Percentiles rank a stretch among this genome's conserved stretches.
Conservation (phyloP, 306 rosid species). For the Alnus glutinosa region DNA sequence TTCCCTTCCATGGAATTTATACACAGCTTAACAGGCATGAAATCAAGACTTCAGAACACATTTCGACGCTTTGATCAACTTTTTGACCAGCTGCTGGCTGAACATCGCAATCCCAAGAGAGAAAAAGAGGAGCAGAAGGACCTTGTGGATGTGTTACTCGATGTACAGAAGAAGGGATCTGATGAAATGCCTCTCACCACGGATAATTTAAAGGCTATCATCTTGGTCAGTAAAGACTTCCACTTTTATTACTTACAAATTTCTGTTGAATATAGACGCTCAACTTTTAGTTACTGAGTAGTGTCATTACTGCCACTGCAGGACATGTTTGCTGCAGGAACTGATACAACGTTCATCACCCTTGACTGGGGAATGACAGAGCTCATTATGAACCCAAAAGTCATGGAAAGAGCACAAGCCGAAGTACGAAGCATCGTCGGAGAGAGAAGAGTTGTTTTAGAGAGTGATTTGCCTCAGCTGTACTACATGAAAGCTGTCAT, state of each 20-base stretch:
- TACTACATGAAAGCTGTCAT: constrained; percentile 53
- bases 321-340: constrained; percentile 87
- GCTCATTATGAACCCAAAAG: constrained; percentile 51
- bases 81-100: constrained; percentile 54
- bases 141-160: constrained; percentile 65
- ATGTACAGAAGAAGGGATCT: constrained; percentile 41
- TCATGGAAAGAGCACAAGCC: constrained; percentile 58
- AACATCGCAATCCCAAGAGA: constrained; percentile 43
- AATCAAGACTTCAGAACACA: constrained; percentile 49
- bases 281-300: background rate
- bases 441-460: constrained; percentile 44
- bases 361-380: constrained; percentile 81
- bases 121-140: constrained; percentile 47
- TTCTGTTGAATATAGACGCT: too few relatives aligned
- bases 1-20: constrained; percentile 73
- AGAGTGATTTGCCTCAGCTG: constrained; percentile 55
- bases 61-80: constrained; percentile 47
- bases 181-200: constrained; percentile 49
- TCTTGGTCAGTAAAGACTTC: constrained; percentile 44
- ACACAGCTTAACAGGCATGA: constrained; percentile 57
- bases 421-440: constrained; percentile 51
- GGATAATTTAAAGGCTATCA: constrained; percentile 70
- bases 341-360: constrained; percentile 61
- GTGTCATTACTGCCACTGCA: constrained; percentile 26
- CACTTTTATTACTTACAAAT: background rate